Base-by-base conservation (phyloP, 1,284 basidiomycete species). In the Austroboletus novae-zelandiae region DNA sequence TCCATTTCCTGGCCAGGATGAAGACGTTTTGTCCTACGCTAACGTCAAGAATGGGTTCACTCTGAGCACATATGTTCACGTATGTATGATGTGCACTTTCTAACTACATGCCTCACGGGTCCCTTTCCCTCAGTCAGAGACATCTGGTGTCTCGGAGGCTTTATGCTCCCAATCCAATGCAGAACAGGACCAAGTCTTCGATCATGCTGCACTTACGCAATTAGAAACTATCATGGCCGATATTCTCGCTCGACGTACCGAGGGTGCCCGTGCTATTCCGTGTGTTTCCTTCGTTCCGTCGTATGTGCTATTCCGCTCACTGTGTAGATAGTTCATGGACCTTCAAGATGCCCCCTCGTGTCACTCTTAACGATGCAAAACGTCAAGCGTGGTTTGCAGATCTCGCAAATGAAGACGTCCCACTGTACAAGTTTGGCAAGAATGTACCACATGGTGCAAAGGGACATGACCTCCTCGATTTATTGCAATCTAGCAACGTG, bases 381-480 rank as follows among this genome's bases (percentile, higher is more conserved):
- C 84, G 93, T 6, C 81, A 89, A 57, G 79, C 89, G 17, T 99
- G 95, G 86, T 89, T 98, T 61, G 80, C 83, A 10, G 96, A 98
- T 60, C 82, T 99, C 15, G 91, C 94, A 14, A 89, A 98, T 60
- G 87, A 93, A 0, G 74, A 82, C 23, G 87, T 98, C 3, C 96
- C 97, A 0, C 77, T 99, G 5, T 76, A 86, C 56, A 94, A 92
- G 59, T 79, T 99, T 6, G 90, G 88, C 14, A 91, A 90, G 64
- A 91, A 84, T 61, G 89, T 99, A 0, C 96, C 96, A 0, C 94
- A 98, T 64, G 93, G 93, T 0, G 91, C 90, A 35, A 94, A 94
- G 65, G 94, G 94, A 3, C 85, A 92, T 57, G 93, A 96, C 60
- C 77, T 98, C 23, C 76, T 99, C 46, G 94, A 98, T 55, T 78